Base-by-base conservation (phyloP, 495 filamentous ascomycete species). In the Xylaria venustula region DNA sequence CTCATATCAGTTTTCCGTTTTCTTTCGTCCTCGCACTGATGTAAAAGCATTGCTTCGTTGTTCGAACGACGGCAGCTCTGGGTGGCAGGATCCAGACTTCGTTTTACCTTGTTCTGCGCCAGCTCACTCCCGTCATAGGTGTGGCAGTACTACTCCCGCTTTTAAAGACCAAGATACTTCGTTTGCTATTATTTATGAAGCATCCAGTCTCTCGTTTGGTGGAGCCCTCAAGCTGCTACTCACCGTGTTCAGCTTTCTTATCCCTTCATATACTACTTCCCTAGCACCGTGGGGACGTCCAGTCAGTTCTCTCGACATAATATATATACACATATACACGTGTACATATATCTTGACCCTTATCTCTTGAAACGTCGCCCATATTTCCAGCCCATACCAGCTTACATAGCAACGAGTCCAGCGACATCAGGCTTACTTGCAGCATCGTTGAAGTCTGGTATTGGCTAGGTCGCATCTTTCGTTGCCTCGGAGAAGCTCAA, bases 371-470 rank as follows among this genome's bases (percentile, higher is more conserved):
- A n/a, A n/a, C n/a, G n/a, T n/a, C n/a, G n/a, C n/a, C n/a, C 53
- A 19, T 7, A 45, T 30, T 22, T 17, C 37, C 26, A 19, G 26
- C 23, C n/a, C 40, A 52, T 52, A 41, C 25, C 36, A 4, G 14
- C 5, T 15, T 22, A 40, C 54, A 40, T 46, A 36, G 19, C 22
- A 34, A 54, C 51, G 28, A 52, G 12, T 30, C 28, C 14, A 36
- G 28, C 30, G 32, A 44, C 14, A 41, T 51, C 58, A 30, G 46
- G 56, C 56, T 47, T 32, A 41, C 58, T 53, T 53, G 58, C 48
- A 45, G 40, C 26, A 40, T 19, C 19, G 3, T 47, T 36, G 30
- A 61, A 54, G 20, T 40, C 9, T 47, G 17, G 19, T 23, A 42
- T 54, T 34, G 50, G 41, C 50, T 42, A 20, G 17, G 4, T 46